phyloP scores from a whole-genome alignment of 1,284 basidiomycete species.

The Papiliotrema laurentii region DNA sequence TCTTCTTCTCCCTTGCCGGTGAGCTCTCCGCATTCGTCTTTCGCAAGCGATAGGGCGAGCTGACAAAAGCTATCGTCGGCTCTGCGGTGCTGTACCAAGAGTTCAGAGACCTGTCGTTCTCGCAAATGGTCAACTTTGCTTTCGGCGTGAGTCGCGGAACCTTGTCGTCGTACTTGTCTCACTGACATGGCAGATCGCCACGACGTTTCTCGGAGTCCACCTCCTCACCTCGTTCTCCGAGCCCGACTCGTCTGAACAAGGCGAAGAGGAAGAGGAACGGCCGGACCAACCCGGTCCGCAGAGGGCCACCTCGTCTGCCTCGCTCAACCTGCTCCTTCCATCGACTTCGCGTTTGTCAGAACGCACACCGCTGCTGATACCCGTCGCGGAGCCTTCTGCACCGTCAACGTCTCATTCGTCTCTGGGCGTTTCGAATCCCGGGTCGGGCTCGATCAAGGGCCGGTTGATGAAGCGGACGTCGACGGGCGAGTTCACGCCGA shows the following conservation, averaged over 20 bases:
- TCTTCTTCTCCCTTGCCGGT: slow-evolving; percentile 57
- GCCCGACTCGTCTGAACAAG: slow-evolving; percentile 2
- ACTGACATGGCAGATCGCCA: slow-evolving; percentile 58
- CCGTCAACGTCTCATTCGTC: not conserved
- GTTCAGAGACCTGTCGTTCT: slow-evolving; percentile 73
- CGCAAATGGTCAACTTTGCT: slow-evolving; percentile 61
- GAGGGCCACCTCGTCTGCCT: slow-evolving; percentile 5
- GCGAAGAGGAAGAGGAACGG: not conserved
- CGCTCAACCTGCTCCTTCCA: slow-evolving; percentile 19
- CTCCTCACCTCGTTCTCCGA: slow-evolving; percentile 40
- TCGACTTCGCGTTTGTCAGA: slow-evolving; percentile 16
- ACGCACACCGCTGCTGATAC: slow-evolving; percentile 20
- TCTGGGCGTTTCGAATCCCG: not conserved
- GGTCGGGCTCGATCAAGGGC: not conserved
- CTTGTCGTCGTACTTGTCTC: not conserved
- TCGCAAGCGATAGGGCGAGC: slow-evolving; percentile 30
- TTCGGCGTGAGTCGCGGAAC: slow-evolving; percentile 51
- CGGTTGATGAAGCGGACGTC: slow-evolving; percentile 16
- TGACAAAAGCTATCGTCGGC: slow-evolving; percentile 83
- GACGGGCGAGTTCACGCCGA: slow-evolving; percentile 19
- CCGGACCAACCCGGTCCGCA: slow-evolving; percentile 1
- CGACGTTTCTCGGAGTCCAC: slow-evolving; percentile 61
- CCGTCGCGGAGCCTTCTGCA: slow-evolving; percentile 1
- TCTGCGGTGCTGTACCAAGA: slow-evolving; percentile 92
- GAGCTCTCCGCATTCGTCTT: slow-evolving; percentile 5